Percentiles rank a stretch among this genome's conserved stretches.
phyloP scores from a whole-genome alignment of 495 filamentous ascomycete species.

The Staphylotrichum longicolle region DNA sequence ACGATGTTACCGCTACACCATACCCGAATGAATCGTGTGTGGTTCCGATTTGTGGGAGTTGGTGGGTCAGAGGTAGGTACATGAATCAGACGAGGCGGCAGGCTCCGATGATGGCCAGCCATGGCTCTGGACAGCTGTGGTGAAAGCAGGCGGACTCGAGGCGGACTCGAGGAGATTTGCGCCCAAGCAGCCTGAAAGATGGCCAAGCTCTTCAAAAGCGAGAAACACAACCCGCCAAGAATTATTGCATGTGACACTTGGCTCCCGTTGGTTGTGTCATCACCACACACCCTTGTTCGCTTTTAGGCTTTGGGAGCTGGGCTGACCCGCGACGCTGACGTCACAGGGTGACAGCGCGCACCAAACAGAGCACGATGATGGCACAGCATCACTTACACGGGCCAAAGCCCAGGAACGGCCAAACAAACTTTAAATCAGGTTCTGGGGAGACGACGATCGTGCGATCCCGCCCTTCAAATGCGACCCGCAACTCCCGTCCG shows the following conservation, averaged over 20 bases:
- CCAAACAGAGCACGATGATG: constrained; percentile 2
- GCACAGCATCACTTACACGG: background rate
- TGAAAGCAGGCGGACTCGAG: too few species aligned
- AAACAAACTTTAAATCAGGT: background rate
- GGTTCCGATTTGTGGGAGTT: constrained; percentile 8
- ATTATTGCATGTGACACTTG: too few species aligned
- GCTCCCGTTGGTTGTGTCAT: too few species aligned
- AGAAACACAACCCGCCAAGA: too few species aligned
- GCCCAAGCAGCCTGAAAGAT: too few species aligned
- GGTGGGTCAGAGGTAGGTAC: background rate
- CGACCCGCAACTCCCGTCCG: background rate
- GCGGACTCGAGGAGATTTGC: too few species aligned
- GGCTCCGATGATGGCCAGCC: too few species aligned
- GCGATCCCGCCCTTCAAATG: constrained; percentile 2
- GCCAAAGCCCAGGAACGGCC: background rate
- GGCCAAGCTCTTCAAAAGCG: too few species aligned
- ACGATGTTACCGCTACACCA: constrained; percentile 21
- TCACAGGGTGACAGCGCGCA: background rate
- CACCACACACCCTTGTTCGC: too few species aligned
- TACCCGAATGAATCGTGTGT: constrained; percentile 20
- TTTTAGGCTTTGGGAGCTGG: too few species aligned
- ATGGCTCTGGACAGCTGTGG: too few species aligned
- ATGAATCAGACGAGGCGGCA: background rate
- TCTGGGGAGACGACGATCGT: background rate
- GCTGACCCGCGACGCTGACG: background rate